phyloP scores from a whole-genome alignment of 768 basidiomycete genomes.

The Symmetrospora coprosmae region DNA sequence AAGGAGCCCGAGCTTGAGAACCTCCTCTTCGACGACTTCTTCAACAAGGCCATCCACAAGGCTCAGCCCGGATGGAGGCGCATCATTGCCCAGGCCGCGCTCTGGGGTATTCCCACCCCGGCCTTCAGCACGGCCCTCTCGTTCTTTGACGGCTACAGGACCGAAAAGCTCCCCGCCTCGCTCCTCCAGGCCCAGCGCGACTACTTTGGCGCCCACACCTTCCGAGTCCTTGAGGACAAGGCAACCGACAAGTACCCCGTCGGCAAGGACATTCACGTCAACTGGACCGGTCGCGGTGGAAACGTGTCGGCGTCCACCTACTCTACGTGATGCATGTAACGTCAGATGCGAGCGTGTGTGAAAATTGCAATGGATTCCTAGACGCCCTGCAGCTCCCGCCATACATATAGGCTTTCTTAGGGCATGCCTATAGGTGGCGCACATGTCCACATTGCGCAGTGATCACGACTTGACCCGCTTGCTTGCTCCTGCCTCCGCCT shows the following conservation, averaged over 20 bases:
- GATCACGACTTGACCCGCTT: no score
- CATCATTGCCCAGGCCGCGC: slow-evolving; percentile 82
- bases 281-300: slow-evolving; percentile 97
- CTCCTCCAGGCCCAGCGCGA: slow-evolving; percentile 93
- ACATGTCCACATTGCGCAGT: no score
- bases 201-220: slow-evolving; percentile 96
- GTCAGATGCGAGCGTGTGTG: no score
- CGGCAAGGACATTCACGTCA: slow-evolving; percentile 53
- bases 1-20: slow-evolving; percentile 76
- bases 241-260: slow-evolving; percentile 49
- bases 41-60: slow-evolving; percentile 59
- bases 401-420: no score
- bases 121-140: slow-evolving; percentile 96
- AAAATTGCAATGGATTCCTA: no score
- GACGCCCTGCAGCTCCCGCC: no score
- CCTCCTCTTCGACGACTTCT: slow-evolving; percentile 90
- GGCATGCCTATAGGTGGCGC: no score
- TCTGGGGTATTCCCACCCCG: slow-evolving; percentile 95
- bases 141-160: slow-evolving; percentile 98
- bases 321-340: slow-evolving; percentile 49
- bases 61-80: slow-evolving; percentile 98
- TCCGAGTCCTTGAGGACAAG: slow-evolving; percentile 81
- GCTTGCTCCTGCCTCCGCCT: no score
- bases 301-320: slow-evolving; percentile 83
- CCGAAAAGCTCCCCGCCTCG: slow-evolving; percentile 84